Evolutionary conservation across 2,329 filamentous ascomycete genomes (phyloP).

Genomic region (Fusarium verrucosum): DNA sequence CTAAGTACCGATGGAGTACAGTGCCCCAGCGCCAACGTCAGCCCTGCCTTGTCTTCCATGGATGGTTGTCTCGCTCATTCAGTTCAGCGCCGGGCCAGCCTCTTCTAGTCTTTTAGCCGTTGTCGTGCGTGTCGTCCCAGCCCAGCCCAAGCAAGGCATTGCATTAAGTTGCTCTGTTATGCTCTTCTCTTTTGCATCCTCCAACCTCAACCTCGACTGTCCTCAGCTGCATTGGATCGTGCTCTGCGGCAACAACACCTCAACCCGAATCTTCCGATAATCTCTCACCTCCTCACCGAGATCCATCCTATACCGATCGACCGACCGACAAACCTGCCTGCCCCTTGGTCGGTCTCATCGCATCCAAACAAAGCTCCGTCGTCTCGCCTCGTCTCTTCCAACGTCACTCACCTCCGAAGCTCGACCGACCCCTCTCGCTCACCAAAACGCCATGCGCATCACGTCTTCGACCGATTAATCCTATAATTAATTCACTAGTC

Average conservation of each 20-base stretch:
- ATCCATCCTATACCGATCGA: too few species aligned
- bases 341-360: slow-evolving; percentile 10
- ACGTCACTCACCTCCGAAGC: slow-evolving; percentile 22
- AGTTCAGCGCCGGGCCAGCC: slow-evolving; percentile 30
- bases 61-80: background rate
- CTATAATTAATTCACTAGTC: slow-evolving; percentile 19
- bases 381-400: slow-evolving; percentile 6
- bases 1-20: too few species aligned
- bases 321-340: background rate
- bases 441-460: slow-evolving; percentile 27
- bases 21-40: slow-evolving; percentile 9
- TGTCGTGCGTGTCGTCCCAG: slow-evolving; percentile 19
- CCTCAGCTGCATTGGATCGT: slow-evolving; percentile 10
- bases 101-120: slow-evolving; percentile 22
- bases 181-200: slow-evolving; percentile 3
- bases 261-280: slow-evolving; percentile 26
- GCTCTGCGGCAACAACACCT: slow-evolving; percentile 4
- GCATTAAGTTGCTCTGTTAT: background rate
- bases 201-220: slow-evolving; percentile 4
- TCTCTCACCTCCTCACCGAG: background rate
- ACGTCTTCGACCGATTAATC: slow-evolving; percentile 27
- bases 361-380: slow-evolving; percentile 17
- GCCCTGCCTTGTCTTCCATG: slow-evolving; percentile 21
- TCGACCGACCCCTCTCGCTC: slow-evolving; percentile 36
- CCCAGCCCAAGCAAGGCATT: slow-evolving; percentile 14